Conservation (phyloP, 768 basidiomycete genomes). For the Thelephora ganbajun region DNA sequence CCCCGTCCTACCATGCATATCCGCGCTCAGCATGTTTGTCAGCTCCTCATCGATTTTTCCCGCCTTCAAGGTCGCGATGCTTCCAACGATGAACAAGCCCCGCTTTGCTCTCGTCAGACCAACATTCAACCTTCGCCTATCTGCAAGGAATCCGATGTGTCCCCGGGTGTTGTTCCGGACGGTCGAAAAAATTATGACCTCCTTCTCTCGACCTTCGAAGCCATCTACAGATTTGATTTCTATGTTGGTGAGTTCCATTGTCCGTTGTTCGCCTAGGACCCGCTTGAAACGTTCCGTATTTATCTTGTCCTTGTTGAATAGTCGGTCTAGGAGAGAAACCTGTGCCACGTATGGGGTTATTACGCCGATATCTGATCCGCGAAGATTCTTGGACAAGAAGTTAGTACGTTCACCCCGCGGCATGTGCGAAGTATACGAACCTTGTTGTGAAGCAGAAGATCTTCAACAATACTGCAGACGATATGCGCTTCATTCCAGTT, state of each 20-base stretch:
- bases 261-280: constrained; percentile 53
- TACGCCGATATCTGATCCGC: constrained; percentile 73
- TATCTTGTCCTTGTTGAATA: constrained; percentile 42
- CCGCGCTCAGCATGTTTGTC: not conserved
- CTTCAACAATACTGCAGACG: constrained; percentile 69
- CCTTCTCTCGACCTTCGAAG: constrained; percentile 89
- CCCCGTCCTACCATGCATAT: not conserved
- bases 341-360: constrained; percentile 90
- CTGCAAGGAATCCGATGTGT: constrained; percentile 80
- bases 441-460: constrained; percentile 62
- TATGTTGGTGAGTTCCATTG: constrained; percentile 47
- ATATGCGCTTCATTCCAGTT: constrained; percentile 71
- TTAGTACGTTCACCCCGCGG: not conserved
- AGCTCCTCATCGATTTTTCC: constrained; percentile 22
- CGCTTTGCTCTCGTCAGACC: constrained; percentile 82
- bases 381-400: constrained; percentile 28
- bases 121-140: constrained; percentile 77
- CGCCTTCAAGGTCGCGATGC: constrained; percentile 43
- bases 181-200: constrained; percentile 84
- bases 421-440: constrained; percentile 25
- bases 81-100: constrained; percentile 74
- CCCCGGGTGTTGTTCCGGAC: constrained; percentile 71
- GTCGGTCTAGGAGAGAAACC: constrained; percentile 56
- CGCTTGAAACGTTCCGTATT: constrained; percentile 38
- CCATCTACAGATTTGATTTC: constrained; percentile 93